Conservation (phyloP, 306 rosid species). For the Delonix regia region DNA sequence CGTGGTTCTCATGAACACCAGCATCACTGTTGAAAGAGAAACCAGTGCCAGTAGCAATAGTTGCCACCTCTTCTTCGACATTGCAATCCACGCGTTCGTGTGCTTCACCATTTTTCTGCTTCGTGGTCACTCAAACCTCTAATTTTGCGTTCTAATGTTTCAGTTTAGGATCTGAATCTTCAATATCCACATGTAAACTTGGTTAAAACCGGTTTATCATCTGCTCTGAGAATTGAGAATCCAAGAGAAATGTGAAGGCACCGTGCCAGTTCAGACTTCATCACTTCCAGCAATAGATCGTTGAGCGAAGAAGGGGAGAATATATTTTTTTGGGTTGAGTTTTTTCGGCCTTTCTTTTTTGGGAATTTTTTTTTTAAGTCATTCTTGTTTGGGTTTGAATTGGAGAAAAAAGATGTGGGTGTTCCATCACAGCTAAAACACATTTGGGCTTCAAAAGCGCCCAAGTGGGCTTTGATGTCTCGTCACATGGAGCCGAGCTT, state of each 20-base stretch:
- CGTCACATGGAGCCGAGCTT: no score
- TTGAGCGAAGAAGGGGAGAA: no score
- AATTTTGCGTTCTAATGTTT: constrained; percentile 31
- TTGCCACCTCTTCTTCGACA: constrained; percentile 64
- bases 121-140: neutral
- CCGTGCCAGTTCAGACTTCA: neutral
- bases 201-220: neutral
- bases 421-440: no score
- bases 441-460: no score
- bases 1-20: constrained; percentile 55
- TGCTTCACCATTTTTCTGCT: constrained; percentile 53
- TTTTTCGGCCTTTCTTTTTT: no score
- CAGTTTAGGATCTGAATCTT: constrained; percentile 24
- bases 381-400: no score
- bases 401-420: no score
- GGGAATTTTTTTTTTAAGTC: no score
- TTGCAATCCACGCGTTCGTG: constrained; percentile 47
- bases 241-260: neutral
- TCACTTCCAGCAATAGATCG: no score
- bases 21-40: constrained; percentile 64
- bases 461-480: no score
- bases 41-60: constrained; percentile 57
- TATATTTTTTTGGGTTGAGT: no score
- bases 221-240: neutral
- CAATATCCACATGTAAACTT: neutral